Base-by-base conservation (phyloP, 352 stramenopile species). In the Pythium grandisporangium region DNA sequence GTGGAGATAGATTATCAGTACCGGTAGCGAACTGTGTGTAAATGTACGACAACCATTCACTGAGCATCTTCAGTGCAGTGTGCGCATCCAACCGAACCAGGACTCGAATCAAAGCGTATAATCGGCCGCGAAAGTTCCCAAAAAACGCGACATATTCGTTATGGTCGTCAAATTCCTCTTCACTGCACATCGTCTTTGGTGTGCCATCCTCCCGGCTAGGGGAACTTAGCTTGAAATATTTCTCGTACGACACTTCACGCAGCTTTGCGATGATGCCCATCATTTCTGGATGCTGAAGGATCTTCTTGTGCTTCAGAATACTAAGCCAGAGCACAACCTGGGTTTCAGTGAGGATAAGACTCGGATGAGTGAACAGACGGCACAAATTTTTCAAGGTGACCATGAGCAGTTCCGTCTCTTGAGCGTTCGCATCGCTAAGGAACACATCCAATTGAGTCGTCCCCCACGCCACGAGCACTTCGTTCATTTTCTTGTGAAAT, bases 401-500 rank as follows among this genome's bases (percentile, higher is more conserved):
- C 24, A 53, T 52, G 6, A 86, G 54, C 21, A 83, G 39, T 23
- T 58, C 60, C 48, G 80, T 61, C 26, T 84, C 68, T 29, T 72
- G 59, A 16, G 61, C 51, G 3, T 48, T 34, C 23, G 47, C 48
- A 20, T 89, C 63, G 16, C 48, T 22, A 17, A 84, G 49, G 21
- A 89, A 42, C 11, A 61, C 42, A 14, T 90, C 77, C 7, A 90
- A 30, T 38, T 90, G 77, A 27, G 70, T 73, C 2, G 62, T 71
- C 2, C 71, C 74, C 70, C 73, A 90, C 37, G 61, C 66, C 27
- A 90, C 70, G 17, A 90, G 58, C 38, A 87, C 37, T 23, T 86
- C 71, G 45, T 90, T 90, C 19, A 87, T 16, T 42, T 90, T 86
- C 46, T 73, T 72, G 43, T 87, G 74, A 32, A 90, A 83, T 0